Percentiles rank a stretch among this genome's conserved stretches.
phyloP scores from a whole-genome alignment of 1,139 yeast species.

The Saccharomyces pastorianus region DNA sequence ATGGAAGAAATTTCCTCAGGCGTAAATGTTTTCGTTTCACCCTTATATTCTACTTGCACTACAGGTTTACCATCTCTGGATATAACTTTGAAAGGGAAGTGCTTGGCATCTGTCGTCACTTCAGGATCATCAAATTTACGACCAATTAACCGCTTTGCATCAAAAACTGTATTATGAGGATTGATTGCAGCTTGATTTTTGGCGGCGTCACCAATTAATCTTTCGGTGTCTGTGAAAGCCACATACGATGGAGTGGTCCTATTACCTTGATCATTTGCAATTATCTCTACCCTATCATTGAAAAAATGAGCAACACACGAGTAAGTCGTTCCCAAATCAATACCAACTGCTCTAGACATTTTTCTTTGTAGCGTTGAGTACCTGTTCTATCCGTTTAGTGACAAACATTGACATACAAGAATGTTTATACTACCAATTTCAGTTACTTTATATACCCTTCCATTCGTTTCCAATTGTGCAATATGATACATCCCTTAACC shows the following conservation, averaged over 20 bases:
- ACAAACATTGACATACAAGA: conserved; percentile 2
- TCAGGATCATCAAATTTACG: conserved; percentile 51
- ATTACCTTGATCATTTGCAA: conserved; percentile 63
- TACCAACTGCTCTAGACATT: conserved; percentile 66
- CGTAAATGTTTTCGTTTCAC: conserved; percentile 53
- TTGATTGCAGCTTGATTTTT: conserved; percentile 65
- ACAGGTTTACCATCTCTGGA: conserved; percentile 52
- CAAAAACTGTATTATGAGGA: conserved; percentile 56
- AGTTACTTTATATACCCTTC: not conserved
- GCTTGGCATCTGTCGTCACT: conserved; percentile 49
- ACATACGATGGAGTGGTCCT: conserved; percentile 63
- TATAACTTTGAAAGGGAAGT: conserved; percentile 54
- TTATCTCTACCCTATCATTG: conserved; percentile 62
- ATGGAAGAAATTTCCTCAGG: conserved; percentile 61
- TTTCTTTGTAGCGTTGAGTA: conserved; percentile 4
- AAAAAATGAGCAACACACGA: conserved; percentile 72
- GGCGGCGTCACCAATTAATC: conserved; percentile 64
- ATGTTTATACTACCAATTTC: not conserved
- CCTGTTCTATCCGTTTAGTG: not conserved
- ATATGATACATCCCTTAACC: not conserved
- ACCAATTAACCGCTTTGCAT: conserved; percentile 61
- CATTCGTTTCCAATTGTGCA: not conserved
- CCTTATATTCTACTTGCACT: conserved; percentile 54
- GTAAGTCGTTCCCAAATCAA: conserved; percentile 77
- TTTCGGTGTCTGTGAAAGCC: conserved; percentile 57